A percentile compares a stretch with the other conserved stretches of the same genome.
phyloP scores from a whole-genome alignment of 2,329 filamentous ascomycete genomes.

The Botryotinia convoluta region DNA sequence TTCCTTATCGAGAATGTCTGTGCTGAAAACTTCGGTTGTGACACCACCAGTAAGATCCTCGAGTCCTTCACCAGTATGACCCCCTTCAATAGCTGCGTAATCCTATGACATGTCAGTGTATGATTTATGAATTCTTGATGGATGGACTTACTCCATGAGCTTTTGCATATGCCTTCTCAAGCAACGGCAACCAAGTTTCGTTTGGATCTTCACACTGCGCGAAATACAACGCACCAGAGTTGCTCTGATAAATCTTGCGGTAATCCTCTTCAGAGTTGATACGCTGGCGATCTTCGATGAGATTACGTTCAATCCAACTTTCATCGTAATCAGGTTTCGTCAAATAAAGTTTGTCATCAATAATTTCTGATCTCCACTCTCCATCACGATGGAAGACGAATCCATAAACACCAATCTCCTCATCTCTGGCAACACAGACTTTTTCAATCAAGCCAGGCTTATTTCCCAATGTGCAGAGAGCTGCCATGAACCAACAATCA shows the following conservation, averaged over 20 bases:
- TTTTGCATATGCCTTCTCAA: conserved; percentile 84
- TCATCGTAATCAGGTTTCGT: conserved; percentile 79
- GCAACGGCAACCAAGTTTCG: conserved; percentile 77
- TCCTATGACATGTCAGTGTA: conserved; percentile 44
- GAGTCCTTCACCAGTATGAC: conserved; percentile 57
- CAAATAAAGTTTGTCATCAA: conserved; percentile 86
- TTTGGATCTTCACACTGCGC: conserved; percentile 72
- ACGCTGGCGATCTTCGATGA: conserved; percentile 70
- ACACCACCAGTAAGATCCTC: conserved; percentile 66
- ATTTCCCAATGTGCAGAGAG: conserved; percentile 67
- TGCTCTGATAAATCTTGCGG: conserved; percentile 44
- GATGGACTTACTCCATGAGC: conserved; percentile 54
- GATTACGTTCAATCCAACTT: conserved; percentile 59
- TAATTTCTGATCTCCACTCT: conserved; percentile 82
- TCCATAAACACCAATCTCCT: conserved; percentile 76
- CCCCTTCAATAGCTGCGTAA: conserved; percentile 71
- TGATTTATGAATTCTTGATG: background rate
- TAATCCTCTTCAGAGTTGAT: conserved; percentile 58
- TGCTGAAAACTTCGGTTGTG: conserved; percentile 64
- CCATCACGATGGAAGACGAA: conserved; percentile 86
- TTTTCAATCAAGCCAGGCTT: conserved; percentile 46
- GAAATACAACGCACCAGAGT: conserved; percentile 75
- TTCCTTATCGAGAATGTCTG: conserved; percentile 74
- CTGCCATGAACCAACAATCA: conserved; percentile 84
- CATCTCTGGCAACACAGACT: conserved; percentile 39